Conservation (phyloP, 1,284 basidiomycete genomes). For the Cryptococcus jaspeensis region DNA sequence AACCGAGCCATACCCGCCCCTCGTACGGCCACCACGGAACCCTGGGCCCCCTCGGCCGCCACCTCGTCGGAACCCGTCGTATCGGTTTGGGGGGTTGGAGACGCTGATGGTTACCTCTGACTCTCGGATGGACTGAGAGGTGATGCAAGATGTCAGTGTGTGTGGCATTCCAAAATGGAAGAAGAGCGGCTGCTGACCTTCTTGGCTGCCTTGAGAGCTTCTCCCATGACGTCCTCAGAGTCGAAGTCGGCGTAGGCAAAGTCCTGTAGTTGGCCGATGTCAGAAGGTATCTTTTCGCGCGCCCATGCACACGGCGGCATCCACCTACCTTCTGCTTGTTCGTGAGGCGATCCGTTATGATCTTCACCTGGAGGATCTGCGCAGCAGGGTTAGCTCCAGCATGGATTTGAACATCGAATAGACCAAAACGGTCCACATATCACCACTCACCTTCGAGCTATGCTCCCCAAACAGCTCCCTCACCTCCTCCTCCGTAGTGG, state of each 20-base stretch:
- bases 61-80: slow-evolving; percentile 37
- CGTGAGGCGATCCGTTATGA: slow-evolving; percentile 56
- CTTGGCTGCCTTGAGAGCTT: slow-evolving; percentile 66
- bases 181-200: slow-evolving; percentile 57
- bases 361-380: slow-evolving; percentile 70
- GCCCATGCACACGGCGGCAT: neutral
- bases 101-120: slow-evolving; percentile 50
- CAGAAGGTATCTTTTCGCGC: slow-evolving; percentile 1
- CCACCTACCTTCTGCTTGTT: slow-evolving; percentile 33
- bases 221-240: slow-evolving; percentile 76
- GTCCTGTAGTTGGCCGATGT: slow-evolving; percentile 25
- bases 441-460: slow-evolving; percentile 35
- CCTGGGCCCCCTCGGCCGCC: slow-evolving; percentile 52
- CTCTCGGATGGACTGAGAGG: slow-evolving; percentile 40
- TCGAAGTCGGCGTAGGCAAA: slow-evolving; percentile 80
- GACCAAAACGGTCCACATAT: neutral
- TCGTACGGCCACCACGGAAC: slow-evolving; percentile 52
- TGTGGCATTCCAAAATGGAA: neutral
- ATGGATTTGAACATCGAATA: neutral
- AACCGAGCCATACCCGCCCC: slow-evolving; percentile 17
- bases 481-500: slow-evolving; percentile 66
- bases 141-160: neutral
- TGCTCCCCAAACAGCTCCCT: slow-evolving; percentile 64
- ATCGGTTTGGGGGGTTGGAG: slow-evolving; percentile 43
- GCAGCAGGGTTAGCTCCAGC: slow-evolving; percentile 4